These are phyloP conservation scores for Przewalskia tangutica DNA, from an alignment of 257 asterid genomes.

Conservation along the genomic window DNA sequence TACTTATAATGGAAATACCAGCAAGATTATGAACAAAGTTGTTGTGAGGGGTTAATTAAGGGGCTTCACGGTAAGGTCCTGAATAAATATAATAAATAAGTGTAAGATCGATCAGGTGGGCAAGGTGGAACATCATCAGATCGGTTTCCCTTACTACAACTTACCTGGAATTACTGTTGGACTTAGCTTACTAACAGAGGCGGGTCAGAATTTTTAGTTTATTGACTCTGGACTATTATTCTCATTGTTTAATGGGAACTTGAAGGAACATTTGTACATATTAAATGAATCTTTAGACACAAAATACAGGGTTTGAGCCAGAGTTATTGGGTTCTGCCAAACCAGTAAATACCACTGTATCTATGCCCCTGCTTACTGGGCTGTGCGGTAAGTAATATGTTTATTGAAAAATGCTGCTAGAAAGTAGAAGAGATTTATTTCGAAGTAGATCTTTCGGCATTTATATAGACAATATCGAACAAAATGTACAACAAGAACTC, in stretches of 20 bases:
- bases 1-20: neutral
- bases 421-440: no score
- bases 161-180: neutral
- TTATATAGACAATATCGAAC: neutral
- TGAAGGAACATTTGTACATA: no score
- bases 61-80: neutral
- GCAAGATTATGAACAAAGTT: neutral
- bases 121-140: neutral
- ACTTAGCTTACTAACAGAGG: neutral
- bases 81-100: neutral
- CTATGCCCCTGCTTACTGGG: neutral
- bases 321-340: no score
- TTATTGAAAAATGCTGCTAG: neutral
- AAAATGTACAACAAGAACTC: neutral
- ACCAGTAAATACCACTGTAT: no score
- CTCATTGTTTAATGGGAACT: no score
- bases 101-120: neutral
- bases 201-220: no score
- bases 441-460: neutral
- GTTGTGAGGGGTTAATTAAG: neutral
- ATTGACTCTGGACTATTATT: no score
- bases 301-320: no score
- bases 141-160: neutral
- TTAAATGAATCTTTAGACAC: no score
- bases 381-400: neutral